Conservation (phyloP, 1,284 basidiomycete genomes). For the Cutaneotrichosporon sp. region DNA sequence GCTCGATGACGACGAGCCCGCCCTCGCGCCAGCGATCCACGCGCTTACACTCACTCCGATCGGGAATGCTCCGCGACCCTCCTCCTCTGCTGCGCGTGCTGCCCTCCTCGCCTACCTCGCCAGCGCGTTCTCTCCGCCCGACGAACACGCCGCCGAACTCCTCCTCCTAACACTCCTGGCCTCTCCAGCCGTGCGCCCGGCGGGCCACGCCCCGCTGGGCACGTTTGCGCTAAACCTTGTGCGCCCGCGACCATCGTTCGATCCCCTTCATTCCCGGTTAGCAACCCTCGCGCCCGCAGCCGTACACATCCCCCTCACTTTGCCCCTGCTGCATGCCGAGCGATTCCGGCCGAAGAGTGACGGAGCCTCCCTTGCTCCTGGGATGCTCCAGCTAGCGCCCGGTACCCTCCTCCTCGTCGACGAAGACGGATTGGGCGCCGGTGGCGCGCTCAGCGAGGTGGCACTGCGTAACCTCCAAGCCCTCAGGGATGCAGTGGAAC, state of each 20-base stretch:
- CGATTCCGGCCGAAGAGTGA: slow-evolving; percentile 41
- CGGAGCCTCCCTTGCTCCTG: slow-evolving; percentile 40
- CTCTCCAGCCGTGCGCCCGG: slow-evolving; percentile 36
- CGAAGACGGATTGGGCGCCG: slow-evolving; percentile 40
- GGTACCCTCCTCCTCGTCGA: slow-evolving; percentile 29
- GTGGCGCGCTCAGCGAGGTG: slow-evolving; percentile 45
- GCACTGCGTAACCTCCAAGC: slow-evolving; percentile 48
- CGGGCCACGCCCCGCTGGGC: slow-evolving; percentile 39
- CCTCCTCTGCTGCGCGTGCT: slow-evolving; percentile 18
- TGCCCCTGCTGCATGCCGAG: slow-evolving; percentile 40
- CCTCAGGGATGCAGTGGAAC: slow-evolving; percentile 37
- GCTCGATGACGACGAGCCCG: slow-evolving; percentile 29
- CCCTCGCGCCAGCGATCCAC: slow-evolving; percentile 46
- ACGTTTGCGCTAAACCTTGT: slow-evolving; percentile 46
- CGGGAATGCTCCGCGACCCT: slow-evolving; percentile 3
- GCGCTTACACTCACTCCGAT: slow-evolving; percentile 28
- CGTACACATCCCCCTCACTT: slow-evolving; percentile 37
- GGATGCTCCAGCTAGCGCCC: slow-evolving; percentile 45
- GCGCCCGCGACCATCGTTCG: slow-evolving; percentile 16
- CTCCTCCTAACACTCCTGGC: slow-evolving; percentile 45
- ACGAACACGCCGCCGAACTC: slow-evolving; percentile 42
- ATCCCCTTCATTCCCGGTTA: slow-evolving; percentile 24
- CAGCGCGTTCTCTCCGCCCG: slow-evolving; percentile 35
- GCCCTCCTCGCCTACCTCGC: slow-evolving; percentile 41
- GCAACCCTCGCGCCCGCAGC: slow-evolving; percentile 32